These are phyloP conservation scores for Mucor circinelloides DNA, from an alignment of 371 early-diverging fungal genomes.

Conservation along the genomic window DNA sequence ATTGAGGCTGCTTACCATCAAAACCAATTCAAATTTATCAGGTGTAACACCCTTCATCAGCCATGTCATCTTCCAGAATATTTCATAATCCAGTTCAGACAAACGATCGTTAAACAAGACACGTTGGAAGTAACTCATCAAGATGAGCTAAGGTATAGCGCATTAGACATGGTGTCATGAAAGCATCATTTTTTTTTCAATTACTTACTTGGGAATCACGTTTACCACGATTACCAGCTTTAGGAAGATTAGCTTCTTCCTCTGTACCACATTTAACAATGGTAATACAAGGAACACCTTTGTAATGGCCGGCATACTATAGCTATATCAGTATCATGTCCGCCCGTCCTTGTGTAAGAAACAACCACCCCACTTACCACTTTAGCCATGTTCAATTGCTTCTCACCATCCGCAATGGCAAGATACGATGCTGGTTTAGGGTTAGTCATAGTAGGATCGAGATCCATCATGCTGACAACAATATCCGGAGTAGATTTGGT, in stretches of 20 bases:
- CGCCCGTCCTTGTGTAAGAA: neutral
- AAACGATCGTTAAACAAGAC: constrained; percentile 93
- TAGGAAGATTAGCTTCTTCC: constrained; percentile 67
- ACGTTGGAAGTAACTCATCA: constrained; percentile 96
- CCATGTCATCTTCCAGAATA: constrained; percentile 89
- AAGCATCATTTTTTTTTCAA: neutral
- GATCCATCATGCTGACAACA: constrained; percentile 69
- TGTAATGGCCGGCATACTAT: constrained; percentile 88
- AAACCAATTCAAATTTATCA: constrained; percentile 85
- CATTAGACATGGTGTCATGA: neutral
- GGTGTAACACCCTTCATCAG: constrained; percentile 85
- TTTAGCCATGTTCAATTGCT: constrained; percentile 93
- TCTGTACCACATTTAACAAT: constrained; percentile 93
- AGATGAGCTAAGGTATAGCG: constrained; percentile 49
- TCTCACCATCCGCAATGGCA: constrained; percentile 89
- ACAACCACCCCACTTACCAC: too few relatives aligned
- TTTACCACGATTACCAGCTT: constrained; percentile 97
- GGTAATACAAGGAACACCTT: constrained; percentile 82
- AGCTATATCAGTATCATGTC: neutral
- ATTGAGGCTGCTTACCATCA: constrained; percentile 74
- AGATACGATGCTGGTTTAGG: constrained; percentile 76
- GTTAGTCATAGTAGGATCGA: constrained; percentile 53
- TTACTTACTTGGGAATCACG: constrained; percentile 90
- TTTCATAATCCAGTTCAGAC: constrained; percentile 94
- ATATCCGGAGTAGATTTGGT: constrained; percentile 72